These are phyloP conservation scores for Phaeosphaeria sp. DNA, from an alignment of 2,329 filamentous ascomycete genomes.

Conservation along the genomic window DNA sequence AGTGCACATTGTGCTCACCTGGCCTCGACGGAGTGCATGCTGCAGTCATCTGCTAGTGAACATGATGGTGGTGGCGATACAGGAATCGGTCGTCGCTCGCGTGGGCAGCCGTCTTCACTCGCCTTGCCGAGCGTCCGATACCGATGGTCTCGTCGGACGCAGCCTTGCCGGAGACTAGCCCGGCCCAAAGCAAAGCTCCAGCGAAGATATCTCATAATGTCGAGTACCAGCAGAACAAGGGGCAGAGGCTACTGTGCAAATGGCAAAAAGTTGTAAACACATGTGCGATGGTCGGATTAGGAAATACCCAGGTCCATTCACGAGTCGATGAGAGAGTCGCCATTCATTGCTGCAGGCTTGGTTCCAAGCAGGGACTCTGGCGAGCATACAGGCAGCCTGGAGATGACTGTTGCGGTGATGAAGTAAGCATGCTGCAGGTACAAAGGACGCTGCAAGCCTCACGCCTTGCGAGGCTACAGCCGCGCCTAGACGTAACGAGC, in stretches of 20 bases:
- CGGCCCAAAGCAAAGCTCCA: not conserved
- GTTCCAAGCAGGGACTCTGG: not conserved
- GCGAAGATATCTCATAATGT: not conserved
- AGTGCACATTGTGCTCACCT: not conserved
- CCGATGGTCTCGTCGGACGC: not conserved
- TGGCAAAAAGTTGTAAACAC: not conserved
- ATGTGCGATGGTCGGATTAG: not conserved
- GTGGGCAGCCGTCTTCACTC: not conserved
- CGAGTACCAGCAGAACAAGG: not conserved
- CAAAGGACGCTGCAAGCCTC: slow-evolving; percentile 1
- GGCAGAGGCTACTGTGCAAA: not conserved
- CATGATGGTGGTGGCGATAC: not conserved
- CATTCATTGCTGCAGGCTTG: not conserved
- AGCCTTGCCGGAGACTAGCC: not conserved
- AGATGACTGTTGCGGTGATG: not conserved
- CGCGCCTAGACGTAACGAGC: slow-evolving; percentile 8
- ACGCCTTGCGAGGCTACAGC: not conserved
- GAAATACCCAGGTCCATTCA: not conserved
- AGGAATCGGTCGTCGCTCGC: not conserved
- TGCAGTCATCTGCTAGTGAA: not conserved
- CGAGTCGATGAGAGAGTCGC: not conserved
- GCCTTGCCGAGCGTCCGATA: not conserved
- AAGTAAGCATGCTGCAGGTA: slow-evolving; percentile 3
- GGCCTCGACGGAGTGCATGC: not conserved
- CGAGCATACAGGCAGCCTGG: not conserved